These are phyloP conservation scores for Camellia japonica DNA, from an alignment of 148 eudicot species.

Conservation along the genomic window DNA sequence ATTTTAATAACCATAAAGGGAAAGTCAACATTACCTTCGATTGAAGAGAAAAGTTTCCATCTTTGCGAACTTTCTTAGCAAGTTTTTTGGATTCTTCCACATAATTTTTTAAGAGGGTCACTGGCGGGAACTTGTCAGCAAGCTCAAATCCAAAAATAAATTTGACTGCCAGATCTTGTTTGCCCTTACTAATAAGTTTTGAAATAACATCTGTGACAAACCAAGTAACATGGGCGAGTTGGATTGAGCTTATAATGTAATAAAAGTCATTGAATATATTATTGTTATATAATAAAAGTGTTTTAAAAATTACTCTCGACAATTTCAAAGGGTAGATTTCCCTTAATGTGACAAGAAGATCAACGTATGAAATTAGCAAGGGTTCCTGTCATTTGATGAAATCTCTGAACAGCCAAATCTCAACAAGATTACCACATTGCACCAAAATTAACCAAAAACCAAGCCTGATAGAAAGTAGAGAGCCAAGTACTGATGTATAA, in stretches of 20 bases:
- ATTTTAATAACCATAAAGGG: not conserved
- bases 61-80: slow-evolving; percentile 21
- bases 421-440: no score
- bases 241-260: not conserved
- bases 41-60: slow-evolving; percentile 19
- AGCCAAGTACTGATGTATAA: no score
- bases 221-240: not conserved
- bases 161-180: slow-evolving; percentile 32
- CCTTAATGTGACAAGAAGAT: no score
- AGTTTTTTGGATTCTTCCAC: slow-evolving; percentile 24
- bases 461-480: no score
- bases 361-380: no score
- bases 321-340: no score
- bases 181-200: slow-evolving; percentile 32
- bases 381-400: no score
- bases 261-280: not conserved
- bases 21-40: slow-evolving; percentile 21
- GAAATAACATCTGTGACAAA: slow-evolving; percentile 28
- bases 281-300: not conserved
- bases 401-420: no score
- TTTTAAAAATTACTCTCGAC: not conserved
- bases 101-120: slow-evolving; percentile 32
- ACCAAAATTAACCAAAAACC: no score
- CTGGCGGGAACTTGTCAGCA: slow-evolving; percentile 41
- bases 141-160: slow-evolving; percentile 32